A percentile compares a stretch with the other conserved stretches of the same genome.
Conservation (phyloP, 2,329 filamentous ascomycete species). For the Cordyceps farinosa region DNA sequence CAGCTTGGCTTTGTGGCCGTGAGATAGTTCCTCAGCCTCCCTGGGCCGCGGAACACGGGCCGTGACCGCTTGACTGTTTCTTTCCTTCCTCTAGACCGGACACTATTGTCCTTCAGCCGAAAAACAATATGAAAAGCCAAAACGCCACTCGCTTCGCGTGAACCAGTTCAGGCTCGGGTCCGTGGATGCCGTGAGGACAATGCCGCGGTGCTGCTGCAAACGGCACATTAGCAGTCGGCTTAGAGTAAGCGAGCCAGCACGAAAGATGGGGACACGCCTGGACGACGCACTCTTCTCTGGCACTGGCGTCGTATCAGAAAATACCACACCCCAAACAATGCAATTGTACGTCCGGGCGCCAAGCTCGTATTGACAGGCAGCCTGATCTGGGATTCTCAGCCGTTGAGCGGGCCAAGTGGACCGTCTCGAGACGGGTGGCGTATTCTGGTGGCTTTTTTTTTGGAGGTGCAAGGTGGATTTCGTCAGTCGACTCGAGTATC, state of each 20-base stretch:
- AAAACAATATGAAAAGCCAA: no score
- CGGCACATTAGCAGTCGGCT: neutral
- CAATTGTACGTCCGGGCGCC: neutral
- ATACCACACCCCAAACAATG: neutral
- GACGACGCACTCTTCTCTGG: neutral
- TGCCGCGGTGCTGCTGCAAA: neutral
- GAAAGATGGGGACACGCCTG: neutral
- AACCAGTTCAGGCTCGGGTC: neutral
- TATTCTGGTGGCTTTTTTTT: no score
- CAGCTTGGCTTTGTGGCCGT: neutral
- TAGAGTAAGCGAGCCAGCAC: neutral
- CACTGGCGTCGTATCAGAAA: neutral
- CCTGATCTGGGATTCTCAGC: conserved; percentile 5
- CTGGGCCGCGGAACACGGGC: neutral
- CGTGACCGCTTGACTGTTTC: neutral
- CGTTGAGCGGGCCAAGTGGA: conserved; percentile 7
- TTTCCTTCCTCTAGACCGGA: no score
- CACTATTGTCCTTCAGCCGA: no score
- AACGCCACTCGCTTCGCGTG: neutral
- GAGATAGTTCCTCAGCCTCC: neutral
- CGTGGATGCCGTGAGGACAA: neutral
- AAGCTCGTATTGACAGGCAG: conserved; percentile 1
- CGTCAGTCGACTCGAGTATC: no score
- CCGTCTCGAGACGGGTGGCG: neutral
- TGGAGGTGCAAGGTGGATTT: no score